Conservation (phyloP, 2,329 filamentous ascomycete genomes). For the Fusarium guadeloupense region DNA sequence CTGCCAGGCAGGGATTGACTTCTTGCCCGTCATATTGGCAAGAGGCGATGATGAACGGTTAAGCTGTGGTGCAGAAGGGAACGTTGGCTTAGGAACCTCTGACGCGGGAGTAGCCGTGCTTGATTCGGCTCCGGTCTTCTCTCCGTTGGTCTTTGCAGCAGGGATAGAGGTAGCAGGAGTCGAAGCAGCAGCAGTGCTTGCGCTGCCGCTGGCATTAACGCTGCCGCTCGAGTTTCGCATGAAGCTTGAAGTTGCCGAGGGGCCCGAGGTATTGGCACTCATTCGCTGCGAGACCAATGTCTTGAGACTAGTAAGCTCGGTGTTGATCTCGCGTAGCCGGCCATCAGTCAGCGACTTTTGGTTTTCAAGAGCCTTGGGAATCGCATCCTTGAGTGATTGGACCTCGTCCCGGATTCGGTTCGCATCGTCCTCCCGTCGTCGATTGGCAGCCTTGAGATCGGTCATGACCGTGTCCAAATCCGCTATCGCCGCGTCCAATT, state of each 20-base stretch:
- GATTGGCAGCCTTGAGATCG: slow-evolving; percentile 83
- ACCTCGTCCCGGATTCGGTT: slow-evolving; percentile 89
- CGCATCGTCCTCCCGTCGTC: slow-evolving; percentile 86
- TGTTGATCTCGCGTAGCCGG: slow-evolving; percentile 83
- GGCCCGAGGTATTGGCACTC: slow-evolving; percentile 49
- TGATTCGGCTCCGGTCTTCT: slow-evolving; percentile 40
- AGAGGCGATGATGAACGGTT: slow-evolving; percentile 50
- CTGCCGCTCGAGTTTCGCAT: slow-evolving; percentile 39
- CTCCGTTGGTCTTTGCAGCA: slow-evolving; percentile 39
- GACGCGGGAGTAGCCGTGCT: slow-evolving; percentile 38
- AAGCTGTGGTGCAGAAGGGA: slow-evolving; percentile 41
- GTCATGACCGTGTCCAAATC: slow-evolving; percentile 86
- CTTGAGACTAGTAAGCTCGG: slow-evolving; percentile 92
- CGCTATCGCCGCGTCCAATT: slow-evolving; percentile 80
- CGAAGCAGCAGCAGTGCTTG: slow-evolving; percentile 40
- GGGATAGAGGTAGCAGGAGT: slow-evolving; percentile 39
- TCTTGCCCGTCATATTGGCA: slow-evolving; percentile 58
- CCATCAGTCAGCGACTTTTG: slow-evolving; percentile 86
- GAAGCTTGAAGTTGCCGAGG: slow-evolving; percentile 39
- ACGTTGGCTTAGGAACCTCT: slow-evolving; percentile 46
- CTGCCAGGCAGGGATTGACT: slow-evolving; percentile 83
- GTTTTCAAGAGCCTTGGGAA: slow-evolving; percentile 87
- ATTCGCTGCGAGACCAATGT: slow-evolving; percentile 77
- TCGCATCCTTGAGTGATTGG: slow-evolving; percentile 79
- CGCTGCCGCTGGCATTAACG: background rate